A percentile compares a stretch with the other conserved stretches of the same genome.
These are phyloP conservation scores for Theobroma grandiflorum DNA, from an alignment of 441 rosid species.

Conservation along the genomic window DNA sequence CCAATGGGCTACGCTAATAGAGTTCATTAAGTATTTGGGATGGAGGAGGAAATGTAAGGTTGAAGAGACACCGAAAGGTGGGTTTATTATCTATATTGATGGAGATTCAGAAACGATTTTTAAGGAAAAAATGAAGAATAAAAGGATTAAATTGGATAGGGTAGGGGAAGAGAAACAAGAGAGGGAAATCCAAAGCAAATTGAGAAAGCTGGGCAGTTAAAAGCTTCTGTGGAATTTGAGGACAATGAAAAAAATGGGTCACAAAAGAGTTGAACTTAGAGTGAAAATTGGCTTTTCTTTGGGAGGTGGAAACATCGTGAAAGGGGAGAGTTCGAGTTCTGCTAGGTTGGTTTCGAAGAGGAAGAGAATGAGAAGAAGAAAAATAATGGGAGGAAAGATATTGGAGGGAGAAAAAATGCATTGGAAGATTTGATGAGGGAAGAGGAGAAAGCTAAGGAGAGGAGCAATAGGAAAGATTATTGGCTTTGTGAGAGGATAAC, in stretches of 20 bases:
- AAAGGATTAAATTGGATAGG: conserved; percentile 75
- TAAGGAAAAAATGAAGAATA: conserved; percentile 85
- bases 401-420: no score
- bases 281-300: no score
- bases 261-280: conserved; percentile 56
- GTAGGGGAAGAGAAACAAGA: conserved; percentile 95
- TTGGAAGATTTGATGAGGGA: no score
- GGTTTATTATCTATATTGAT: conserved; percentile 94
- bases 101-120: conserved; percentile 84
- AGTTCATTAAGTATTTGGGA: conserved; percentile 84
- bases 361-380: no score
- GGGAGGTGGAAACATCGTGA: no score
- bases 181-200: conserved; percentile 81
- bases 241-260: conserved; percentile 24
- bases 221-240: conserved; percentile 24
- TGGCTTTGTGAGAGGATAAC: no score
- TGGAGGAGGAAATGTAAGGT: conserved; percentile 89
- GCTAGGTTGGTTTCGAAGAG: no score
- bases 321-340: no score
- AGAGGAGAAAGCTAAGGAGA: no score
- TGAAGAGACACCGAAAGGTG: conserved; percentile 93
- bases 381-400: no score
- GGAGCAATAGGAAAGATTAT: no score
- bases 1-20: conserved; percentile 88
- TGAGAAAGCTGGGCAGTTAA: conserved; percentile 69